phyloP scores from a whole-genome alignment of 225 moss, liverwort and hornwort genomes.

The Pseudisothecium myosuroides region DNA sequence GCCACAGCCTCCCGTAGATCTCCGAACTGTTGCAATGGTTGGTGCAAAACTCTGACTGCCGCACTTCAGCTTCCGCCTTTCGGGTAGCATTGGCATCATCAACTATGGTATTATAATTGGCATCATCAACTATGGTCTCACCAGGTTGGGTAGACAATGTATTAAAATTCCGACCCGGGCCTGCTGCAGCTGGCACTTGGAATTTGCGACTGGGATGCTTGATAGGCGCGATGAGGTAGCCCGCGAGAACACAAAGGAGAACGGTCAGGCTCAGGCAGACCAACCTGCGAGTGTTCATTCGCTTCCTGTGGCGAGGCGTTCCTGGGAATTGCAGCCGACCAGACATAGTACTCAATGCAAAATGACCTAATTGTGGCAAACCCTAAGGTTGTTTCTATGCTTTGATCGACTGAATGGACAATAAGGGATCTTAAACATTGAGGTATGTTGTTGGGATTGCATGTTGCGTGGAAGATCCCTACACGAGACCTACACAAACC shows the following conservation, averaged over 20 bases:
- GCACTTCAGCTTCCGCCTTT: neutral
- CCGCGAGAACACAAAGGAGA: constrained; percentile 14
- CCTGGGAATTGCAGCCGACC: neutral
- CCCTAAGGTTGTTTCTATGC: neutral
- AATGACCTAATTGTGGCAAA: neutral
- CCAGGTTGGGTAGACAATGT: neutral
- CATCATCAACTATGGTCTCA: neutral
- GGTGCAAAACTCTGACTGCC: constrained; percentile 28
- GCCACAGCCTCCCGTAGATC: constrained; percentile 18
- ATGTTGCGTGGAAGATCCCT: neutral
- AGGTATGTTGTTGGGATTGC: neutral
- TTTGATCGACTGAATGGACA: neutral
- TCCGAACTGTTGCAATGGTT: constrained; percentile 34
- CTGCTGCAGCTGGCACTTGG: neutral
- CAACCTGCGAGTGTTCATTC: constrained; percentile 4
- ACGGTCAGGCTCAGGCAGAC: constrained; percentile 9
- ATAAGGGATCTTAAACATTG: neutral
- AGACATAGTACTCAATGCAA: constrained; percentile 14
- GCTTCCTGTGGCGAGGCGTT: constrained; percentile 23
- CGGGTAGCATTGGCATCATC: neutral
- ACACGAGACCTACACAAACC: neutral
- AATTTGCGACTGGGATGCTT: neutral
- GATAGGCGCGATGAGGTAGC: constrained; percentile 8
- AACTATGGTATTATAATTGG: neutral
- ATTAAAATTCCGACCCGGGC: neutral